Base-by-base conservation (phyloP, 2,329 filamentous ascomycete species). In the Arachnomyces sp. region DNA sequence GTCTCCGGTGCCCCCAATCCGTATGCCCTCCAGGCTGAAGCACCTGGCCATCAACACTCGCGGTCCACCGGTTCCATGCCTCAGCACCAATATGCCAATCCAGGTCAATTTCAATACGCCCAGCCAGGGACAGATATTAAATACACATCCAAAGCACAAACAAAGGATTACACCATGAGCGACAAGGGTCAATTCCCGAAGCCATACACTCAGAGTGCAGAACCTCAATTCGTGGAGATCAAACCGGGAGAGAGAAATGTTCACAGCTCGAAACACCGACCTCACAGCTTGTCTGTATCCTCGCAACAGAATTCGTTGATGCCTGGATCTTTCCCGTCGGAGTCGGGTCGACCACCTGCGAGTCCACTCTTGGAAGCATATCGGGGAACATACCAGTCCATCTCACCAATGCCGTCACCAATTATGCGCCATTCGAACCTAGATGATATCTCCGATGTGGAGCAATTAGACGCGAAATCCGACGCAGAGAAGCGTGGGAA, bases 351-450 rank as follows among this genome's bases (percentile, higher is more conserved):
- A 33, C 75, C 86, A 2, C 86, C 88, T 0, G 78, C 78, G 1
- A 94, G 87, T 46, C 92, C 90, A 1, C 71, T 96, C 36, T 76
- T 94, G 2, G 90, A 96, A 64, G 82, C 92, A 1, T 96, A 96
- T 63, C 83, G 82, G 46, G 90, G 90, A 30, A 94, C 89, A 0
- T 96, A 94, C 54, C 90, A 96, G 62, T 86, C 85, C 43, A 84
- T 93, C 52, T 94, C 89, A 0, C 89, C 90, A 0, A 94, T 95
- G 86, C 89, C 89, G 0, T 88, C 88, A 0, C 86, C 89, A 1
- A 67, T 77, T 43, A 68, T 77, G 52, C 68, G 89, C 16, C 70
- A 61, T 16, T 81, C 53, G 55, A 79, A 68, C 35, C 61, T 70
- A 20, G 68, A 73, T 28, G 74, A 77, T 15, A 57, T 73, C 17